Evolutionary conservation across 805 yeast genomes (phyloP).

Genomic region (Saccharomycopsis guyanensis): DNA sequence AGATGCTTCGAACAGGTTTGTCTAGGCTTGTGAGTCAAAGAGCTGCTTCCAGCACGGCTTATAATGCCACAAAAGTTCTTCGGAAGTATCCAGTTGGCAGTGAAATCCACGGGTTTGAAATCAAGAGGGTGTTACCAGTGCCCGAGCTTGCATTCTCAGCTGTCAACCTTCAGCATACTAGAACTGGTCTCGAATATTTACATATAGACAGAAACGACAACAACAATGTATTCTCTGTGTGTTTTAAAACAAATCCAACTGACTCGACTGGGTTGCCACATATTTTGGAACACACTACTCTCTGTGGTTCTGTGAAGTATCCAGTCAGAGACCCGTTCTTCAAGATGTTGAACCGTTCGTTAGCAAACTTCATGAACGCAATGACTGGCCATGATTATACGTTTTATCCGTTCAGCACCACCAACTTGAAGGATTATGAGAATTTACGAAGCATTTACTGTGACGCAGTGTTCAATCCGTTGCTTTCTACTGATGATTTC

Average conservation of each 20-base stretch:
- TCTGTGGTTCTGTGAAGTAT: slow-evolving; percentile 86
- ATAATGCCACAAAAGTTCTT: slow-evolving; percentile 30
- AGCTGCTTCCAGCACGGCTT: slow-evolving; percentile 2
- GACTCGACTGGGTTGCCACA: slow-evolving; percentile 95
- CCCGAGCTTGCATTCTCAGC: slow-evolving; percentile 83
- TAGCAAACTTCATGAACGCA: slow-evolving; percentile 96
- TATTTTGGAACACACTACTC: slow-evolving; percentile 89
- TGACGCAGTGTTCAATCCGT: slow-evolving; percentile 79
- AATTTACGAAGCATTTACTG: slow-evolving; percentile 84
- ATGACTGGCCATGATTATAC: slow-evolving; percentile 98
- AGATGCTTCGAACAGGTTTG: slow-evolving; percentile 1
- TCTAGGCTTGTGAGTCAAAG: not conserved
- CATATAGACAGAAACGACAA: slow-evolving; percentile 79
- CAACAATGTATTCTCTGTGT: slow-evolving; percentile 83
- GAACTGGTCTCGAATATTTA: slow-evolving; percentile 71
- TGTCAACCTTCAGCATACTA: slow-evolving; percentile 56
- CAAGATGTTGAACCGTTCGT: slow-evolving; percentile 91
- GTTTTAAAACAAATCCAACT: slow-evolving; percentile 92
- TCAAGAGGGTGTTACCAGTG: slow-evolving; percentile 56
- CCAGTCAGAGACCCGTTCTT: slow-evolving; percentile 97
- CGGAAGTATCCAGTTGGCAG: slow-evolving; percentile 59
- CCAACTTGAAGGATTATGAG: slow-evolving; percentile 71
- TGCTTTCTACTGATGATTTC: slow-evolving; percentile 73
- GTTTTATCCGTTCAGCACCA: slow-evolving; percentile 92
- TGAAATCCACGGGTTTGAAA: slow-evolving; percentile 56